Evolutionary conservation across 2,329 filamentous ascomycete species (phyloP), one percentile per base, ranked within the genome.

Genomic region (Penicillium sp.): DNA sequence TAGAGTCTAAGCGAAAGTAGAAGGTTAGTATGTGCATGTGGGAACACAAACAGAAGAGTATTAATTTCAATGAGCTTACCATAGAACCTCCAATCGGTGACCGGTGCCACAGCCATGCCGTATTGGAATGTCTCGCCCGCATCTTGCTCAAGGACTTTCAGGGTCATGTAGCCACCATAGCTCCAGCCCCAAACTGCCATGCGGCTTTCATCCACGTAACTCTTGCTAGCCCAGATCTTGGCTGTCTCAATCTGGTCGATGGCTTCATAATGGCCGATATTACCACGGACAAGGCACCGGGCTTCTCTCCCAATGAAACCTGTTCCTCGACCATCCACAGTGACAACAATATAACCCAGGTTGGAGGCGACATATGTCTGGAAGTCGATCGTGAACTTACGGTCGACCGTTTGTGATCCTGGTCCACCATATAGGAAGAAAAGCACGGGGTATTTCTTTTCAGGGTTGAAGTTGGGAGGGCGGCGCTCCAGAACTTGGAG

Each of bases 151-250:
- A 99, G 85, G 1, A 91, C 94, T 79, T 99, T 99, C 66, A 99
- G 82, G 6, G 94, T 90, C 79, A 90, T 89, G 79, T 96, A 99
- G 12, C 94, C 94, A 55, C 94, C 94, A 68, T 94, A 99, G 60
- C 90, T 96, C 94, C 94, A 99, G 46, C 94, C 94, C 94, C 94
- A 99, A 68, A 99, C 96, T 21, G 91, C 92, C 63, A 99, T 84
- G 52, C 89, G 85, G 7, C 85, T 80, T 27, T 83, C 79, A 70
- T 99, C 95, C 15, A 97, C 87, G 72, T 99, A 97, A 15, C 82
- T 75, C 69, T 91, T 93, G 37, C 79, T 77, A 0, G 88, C 87
- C 86, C 91, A 97, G 61, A 88, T 84, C 73, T 92, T 89, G 4
- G 90, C 94, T 1, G 91, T 89, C 27, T 87, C 89, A 62, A 99